A percentile compares a stretch with the other conserved stretches of the same genome.
These are phyloP conservation scores for Mortierella sp. DNA, from an alignment of 371 early-diverging fungal species.

Conservation along the genomic window DNA sequence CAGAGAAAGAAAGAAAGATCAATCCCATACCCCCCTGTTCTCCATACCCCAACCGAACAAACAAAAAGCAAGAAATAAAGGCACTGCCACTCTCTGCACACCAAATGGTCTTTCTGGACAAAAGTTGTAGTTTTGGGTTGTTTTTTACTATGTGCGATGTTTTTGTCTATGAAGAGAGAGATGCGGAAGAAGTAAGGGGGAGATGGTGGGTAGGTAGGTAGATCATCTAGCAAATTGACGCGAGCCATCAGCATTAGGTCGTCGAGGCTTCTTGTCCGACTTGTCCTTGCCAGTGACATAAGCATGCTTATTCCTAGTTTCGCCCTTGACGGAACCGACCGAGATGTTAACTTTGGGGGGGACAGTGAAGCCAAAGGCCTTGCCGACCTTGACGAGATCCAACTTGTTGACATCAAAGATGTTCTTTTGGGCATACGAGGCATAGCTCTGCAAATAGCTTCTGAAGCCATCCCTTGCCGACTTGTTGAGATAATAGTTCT, in stretches of 20 bases:
- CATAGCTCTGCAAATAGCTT: conserved; percentile 97
- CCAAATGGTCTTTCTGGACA: too few relatives aligned
- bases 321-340: conserved; percentile 62
- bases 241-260: conserved; percentile 38
- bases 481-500: conserved; percentile 98
- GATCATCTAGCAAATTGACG: conserved; percentile 36
- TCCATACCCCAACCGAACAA: not conserved
- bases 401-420: conserved; percentile 94
- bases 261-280: conserved; percentile 34
- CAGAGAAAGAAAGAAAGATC: not conserved
- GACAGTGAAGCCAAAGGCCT: conserved; percentile 95
- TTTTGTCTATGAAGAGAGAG: too few relatives aligned
- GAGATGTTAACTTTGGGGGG: conserved; percentile 96
- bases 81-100: too few relatives aligned
- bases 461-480: conserved; percentile 98
- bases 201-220: not conserved
- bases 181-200: too few relatives aligned
- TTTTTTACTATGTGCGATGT: too few relatives aligned
- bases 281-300: conserved; percentile 50
- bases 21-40: not conserved
- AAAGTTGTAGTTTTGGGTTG: too few relatives aligned
- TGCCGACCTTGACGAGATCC: conserved; percentile 93
- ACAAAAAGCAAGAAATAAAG: not conserved
- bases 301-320: conserved; percentile 47
- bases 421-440: conserved; percentile 94